phyloP scores from a whole-genome alignment of 73 alveolate species.

The Paramecium tetraurelia region DNA sequence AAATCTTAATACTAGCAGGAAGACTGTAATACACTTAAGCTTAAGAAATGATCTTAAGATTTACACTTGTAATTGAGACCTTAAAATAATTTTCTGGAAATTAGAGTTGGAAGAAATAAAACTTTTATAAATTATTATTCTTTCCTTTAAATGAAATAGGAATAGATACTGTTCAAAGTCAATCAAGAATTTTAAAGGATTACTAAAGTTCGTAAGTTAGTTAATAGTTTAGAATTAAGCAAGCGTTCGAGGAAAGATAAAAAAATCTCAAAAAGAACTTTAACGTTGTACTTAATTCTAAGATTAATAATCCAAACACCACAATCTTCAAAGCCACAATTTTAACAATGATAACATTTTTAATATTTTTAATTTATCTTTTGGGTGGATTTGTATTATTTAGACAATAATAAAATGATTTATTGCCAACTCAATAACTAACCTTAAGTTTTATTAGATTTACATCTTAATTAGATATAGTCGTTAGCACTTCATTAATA shows the following conservation, averaged over 20 bases:
- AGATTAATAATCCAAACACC: not conserved
- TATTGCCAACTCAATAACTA: not conserved
- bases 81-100: not conserved
- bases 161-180: not conserved
- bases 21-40: not conserved
- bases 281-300: not conserved
- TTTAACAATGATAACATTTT: not conserved
- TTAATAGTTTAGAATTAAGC: not conserved
- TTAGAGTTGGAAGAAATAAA: constrained; percentile 8
- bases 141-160: not conserved
- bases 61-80: not conserved
- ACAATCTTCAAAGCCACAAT: not conserved
- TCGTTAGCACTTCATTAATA: not conserved
- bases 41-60: not conserved
- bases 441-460: not conserved
- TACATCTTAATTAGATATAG: not conserved
- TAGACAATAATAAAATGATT: not conserved
- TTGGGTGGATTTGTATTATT: not conserved
- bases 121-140: not conserved
- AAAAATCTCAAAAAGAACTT: not conserved
- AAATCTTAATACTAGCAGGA: not conserved
- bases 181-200: not conserved
- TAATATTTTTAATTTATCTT: not conserved
- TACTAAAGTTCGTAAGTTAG: not conserved
- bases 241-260: not conserved